Percentiles rank a stretch among this genome's conserved stretches.
These are phyloP conservation scores for Pseudogymnoascus sp. DNA, from an alignment of 2,329 filamentous ascomycete genomes.

Conservation along the genomic window DNA sequence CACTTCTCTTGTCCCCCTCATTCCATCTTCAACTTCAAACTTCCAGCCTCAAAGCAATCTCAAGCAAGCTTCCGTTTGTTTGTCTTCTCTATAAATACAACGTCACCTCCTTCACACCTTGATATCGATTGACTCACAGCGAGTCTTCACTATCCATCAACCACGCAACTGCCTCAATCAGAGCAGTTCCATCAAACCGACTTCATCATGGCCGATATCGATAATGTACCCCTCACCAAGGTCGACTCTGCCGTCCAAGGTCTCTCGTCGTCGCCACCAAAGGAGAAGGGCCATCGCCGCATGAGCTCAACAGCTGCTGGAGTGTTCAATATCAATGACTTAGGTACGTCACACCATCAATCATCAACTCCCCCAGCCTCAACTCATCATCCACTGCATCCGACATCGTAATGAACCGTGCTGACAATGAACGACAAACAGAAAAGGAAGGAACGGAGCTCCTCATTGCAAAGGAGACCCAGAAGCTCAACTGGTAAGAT, in stretches of 20 bases:
- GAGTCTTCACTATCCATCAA: background rate
- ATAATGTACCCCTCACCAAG: slow-evolving; percentile 60
- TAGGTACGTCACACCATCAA: slow-evolving; percentile 53
- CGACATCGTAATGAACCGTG: slow-evolving; percentile 27
- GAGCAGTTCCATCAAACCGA: background rate
- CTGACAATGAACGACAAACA: slow-evolving; percentile 32
- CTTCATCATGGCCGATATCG: slow-evolving; percentile 44
- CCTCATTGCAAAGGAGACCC: slow-evolving; percentile 71
- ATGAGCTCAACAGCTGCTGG: slow-evolving; percentile 66
- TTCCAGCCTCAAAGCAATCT: background rate
- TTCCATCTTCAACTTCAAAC: background rate
- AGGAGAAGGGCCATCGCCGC: slow-evolving; percentile 60
- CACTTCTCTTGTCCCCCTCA: background rate
- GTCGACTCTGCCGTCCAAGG: slow-evolving; percentile 88
- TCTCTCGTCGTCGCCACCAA: slow-evolving; percentile 59
- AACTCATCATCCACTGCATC: slow-evolving; percentile 2
- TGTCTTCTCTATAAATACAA: background rate
- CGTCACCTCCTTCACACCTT: background rate
- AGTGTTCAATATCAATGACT: slow-evolving; percentile 75
- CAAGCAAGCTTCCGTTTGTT: background rate
- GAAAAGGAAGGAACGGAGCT: slow-evolving; percentile 68
- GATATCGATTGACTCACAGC: background rate
- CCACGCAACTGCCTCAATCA: background rate
- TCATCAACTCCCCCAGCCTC: background rate
- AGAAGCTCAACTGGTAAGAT: slow-evolving; percentile 74